Base-by-base conservation (phyloP, 768 basidiomycete genomes). In the Cystofilobasidium bisporidii region DNA sequence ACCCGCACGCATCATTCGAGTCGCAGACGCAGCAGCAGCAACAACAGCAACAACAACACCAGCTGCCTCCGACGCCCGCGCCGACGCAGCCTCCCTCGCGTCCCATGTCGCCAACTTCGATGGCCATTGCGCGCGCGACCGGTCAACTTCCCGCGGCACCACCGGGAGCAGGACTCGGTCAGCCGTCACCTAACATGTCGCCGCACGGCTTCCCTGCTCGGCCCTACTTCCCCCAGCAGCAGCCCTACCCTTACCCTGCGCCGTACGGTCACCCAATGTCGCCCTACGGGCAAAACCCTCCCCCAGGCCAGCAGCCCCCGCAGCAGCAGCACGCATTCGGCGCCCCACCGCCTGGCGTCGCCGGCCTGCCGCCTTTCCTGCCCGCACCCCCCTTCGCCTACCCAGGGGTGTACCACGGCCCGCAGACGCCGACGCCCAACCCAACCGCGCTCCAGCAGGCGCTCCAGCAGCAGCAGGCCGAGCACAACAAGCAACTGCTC, bases 101-200 rank as follows among this genome's bases (percentile, higher is more conserved):
- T 33, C 63, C 68, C n/a, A 50, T 69, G 68, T 69, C 68, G 33
- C 68, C 68, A 1, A 69, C 68, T 2, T 69, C 68, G 11, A 12
- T 55, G 10, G 63, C 63, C 11, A 69, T 69, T 59, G 68, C 68
- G 43, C 62, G 68, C 28, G 68, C 68, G 20, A 69, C 68, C 20
- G 68, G 68, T 22, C 47, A 61, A 36, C 28, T 58, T 28, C 32
- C 36, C 30, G 6, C 36, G 36, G 36, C 36, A 12, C 36, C 11
- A 6, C 17, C 36, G 22, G 8, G 30, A 12, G 22, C 14, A 9
- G 24, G 20, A 20, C n/a, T 36, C 2, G 12, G 22, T 36, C 5
- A 1, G 36, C 20, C 18, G 14, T 12, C 33, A 20, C 8, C 36
- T 15, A 3, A 20, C 33, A 1, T 20, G 40, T 41, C 33, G 32